These are phyloP conservation scores for Wickerhamiella spandovensis DNA, from an alignment of 805 yeast genomes.

Conservation along the genomic window DNA sequence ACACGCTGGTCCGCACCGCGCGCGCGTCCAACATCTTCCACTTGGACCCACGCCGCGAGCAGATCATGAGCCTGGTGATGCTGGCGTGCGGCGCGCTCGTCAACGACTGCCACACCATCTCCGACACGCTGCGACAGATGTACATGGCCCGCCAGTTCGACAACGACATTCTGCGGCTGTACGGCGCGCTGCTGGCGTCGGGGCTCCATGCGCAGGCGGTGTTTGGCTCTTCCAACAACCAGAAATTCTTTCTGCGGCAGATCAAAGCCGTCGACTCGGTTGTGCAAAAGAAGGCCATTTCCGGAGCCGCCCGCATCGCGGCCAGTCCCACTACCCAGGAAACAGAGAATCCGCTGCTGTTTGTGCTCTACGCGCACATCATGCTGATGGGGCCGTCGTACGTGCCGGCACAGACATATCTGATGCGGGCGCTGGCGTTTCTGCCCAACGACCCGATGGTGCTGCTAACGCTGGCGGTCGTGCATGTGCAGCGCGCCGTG, in stretches of 20 bases:
- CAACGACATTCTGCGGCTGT: slow-evolving; percentile 50
- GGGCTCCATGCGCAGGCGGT: slow-evolving; percentile 46
- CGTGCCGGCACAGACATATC: slow-evolving; percentile 67
- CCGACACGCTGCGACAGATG: slow-evolving; percentile 47
- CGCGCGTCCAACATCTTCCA: slow-evolving; percentile 65
- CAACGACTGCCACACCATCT: slow-evolving; percentile 40
- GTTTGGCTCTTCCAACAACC: slow-evolving; percentile 69
- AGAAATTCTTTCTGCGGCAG: slow-evolving; percentile 80
- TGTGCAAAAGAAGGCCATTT: slow-evolving; percentile 37
- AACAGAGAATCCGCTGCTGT: slow-evolving; percentile 42
- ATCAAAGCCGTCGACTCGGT: slow-evolving; percentile 77
- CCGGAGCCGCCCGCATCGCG: slow-evolving; percentile 68
- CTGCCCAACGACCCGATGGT: slow-evolving; percentile 69
- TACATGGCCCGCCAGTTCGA: slow-evolving; percentile 65
- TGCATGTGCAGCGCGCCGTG: slow-evolving; percentile 81
- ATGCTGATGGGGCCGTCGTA: slow-evolving; percentile 73
- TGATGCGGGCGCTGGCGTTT: slow-evolving; percentile 53
- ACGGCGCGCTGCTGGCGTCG: slow-evolving; percentile 51
- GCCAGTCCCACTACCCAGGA: slow-evolving; percentile 25
- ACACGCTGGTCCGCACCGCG: slow-evolving; percentile 59
- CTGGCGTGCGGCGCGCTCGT: slow-evolving; percentile 39
- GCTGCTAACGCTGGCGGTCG: slow-evolving; percentile 58
- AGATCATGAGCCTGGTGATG: slow-evolving; percentile 49
- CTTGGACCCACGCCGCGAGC: slow-evolving; percentile 47
- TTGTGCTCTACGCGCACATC: slow-evolving; percentile 68